A percentile compares a stretch with the other conserved stretches of the same genome.
phyloP scores from a whole-genome alignment of 2,329 filamentous ascomycete species.

The Aspergillus bombycis region DNA sequence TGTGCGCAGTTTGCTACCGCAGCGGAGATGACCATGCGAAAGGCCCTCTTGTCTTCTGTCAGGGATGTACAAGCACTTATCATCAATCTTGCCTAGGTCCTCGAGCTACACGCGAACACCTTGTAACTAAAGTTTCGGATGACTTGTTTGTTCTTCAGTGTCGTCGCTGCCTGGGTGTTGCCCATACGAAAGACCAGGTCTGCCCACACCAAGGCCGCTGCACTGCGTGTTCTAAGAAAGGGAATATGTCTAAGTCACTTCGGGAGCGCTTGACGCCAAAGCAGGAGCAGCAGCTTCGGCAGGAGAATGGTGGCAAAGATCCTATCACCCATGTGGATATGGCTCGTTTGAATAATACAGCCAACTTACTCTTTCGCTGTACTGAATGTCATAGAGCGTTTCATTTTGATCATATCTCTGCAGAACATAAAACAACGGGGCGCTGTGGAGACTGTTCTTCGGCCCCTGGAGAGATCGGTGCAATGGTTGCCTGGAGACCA shows the following conservation, averaged over 20 bases:
- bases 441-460: slow-evolving; percentile 76
- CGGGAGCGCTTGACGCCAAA: slow-evolving; percentile 70
- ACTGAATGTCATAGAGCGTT: slow-evolving; percentile 73
- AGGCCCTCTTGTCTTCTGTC: slow-evolving; percentile 79
- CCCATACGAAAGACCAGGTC: slow-evolving; percentile 67
- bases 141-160: slow-evolving; percentile 88
- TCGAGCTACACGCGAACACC: slow-evolving; percentile 75
- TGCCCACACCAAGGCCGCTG: slow-evolving; percentile 75
- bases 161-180: slow-evolving; percentile 74
- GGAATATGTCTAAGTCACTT: slow-evolving; percentile 74
- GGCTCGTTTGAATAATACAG: slow-evolving; percentile 71
- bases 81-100: slow-evolving; percentile 82
- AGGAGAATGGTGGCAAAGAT: slow-evolving; percentile 77
- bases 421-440: slow-evolving; percentile 55
- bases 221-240: slow-evolving; percentile 67
- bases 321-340: slow-evolving; percentile 68
- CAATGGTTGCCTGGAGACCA: slow-evolving; percentile 88
- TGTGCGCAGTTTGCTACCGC: slow-evolving; percentile 73
- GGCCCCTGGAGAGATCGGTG: slow-evolving; percentile 68
- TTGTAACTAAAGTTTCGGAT: slow-evolving; percentile 80
- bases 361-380: slow-evolving; percentile 84
- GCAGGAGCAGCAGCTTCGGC: slow-evolving; percentile 81
- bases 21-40: slow-evolving; percentile 58
- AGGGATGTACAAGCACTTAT: slow-evolving; percentile 83
- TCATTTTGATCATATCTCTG: slow-evolving; percentile 81